Conservation (phyloP, 192 early-diverging fungal genomes). For the Dissophora globulifera region DNA sequence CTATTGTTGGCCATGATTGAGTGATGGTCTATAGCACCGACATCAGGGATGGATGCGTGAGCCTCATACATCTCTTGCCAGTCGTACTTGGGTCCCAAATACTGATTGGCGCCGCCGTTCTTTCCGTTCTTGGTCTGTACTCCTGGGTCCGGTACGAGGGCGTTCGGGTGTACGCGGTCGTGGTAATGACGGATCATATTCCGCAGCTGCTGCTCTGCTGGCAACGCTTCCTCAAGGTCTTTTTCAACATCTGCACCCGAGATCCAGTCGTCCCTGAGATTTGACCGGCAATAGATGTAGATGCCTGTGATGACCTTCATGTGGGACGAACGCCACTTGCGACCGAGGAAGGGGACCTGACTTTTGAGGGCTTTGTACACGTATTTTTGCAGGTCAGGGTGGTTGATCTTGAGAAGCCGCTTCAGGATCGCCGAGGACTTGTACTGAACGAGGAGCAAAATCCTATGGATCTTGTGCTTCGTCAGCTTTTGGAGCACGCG, state of each 20-base stretch:
- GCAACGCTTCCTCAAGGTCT: slow-evolving; percentile 76
- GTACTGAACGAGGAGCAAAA: slow-evolving; percentile 84
- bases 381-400: slow-evolving; percentile 72
- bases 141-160: slow-evolving; percentile 39
- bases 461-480: slow-evolving; percentile 78
- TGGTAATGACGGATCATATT: slow-evolving; percentile 71
- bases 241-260: slow-evolving; percentile 71
- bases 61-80: slow-evolving; percentile 55
- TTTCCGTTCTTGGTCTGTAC: slow-evolving; percentile 6
- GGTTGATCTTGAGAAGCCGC: slow-evolving; percentile 76
- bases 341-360: slow-evolving; percentile 82
- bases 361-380: slow-evolving; percentile 84
- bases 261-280: slow-evolving; percentile 77
- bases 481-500: slow-evolving; percentile 84
- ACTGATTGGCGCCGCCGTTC: slow-evolving; percentile 12
- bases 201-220: slow-evolving; percentile 75
- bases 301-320: slow-evolving; percentile 86
- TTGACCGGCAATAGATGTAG: slow-evolving; percentile 70
- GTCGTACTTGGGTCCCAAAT: slow-evolving; percentile 43
- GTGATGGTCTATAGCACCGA: slow-evolving; percentile 17
- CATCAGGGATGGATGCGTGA: slow-evolving; percentile 41
- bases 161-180: slow-evolving; percentile 57
- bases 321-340: slow-evolving; percentile 85
- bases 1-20: neutral
- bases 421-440: slow-evolving; percentile 85